These are phyloP conservation scores for Nepenthes gracilis DNA, from an alignment of 148 eudicot species.

Conservation along the genomic window DNA sequence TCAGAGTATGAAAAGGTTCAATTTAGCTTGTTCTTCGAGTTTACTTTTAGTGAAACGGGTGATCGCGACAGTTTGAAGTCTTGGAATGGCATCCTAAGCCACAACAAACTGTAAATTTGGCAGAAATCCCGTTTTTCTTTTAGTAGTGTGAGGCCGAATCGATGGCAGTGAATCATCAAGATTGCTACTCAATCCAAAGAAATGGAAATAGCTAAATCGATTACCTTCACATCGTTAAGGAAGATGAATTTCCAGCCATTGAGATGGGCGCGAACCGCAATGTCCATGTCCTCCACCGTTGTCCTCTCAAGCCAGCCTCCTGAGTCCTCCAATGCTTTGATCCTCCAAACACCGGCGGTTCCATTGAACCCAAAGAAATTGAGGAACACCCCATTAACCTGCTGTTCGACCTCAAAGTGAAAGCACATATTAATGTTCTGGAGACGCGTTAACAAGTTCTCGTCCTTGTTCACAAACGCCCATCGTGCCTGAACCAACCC, in stretches of 20 bases:
- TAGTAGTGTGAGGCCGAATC: no score
- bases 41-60: no score
- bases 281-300: conserved; percentile 80
- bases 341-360: conserved; percentile 89
- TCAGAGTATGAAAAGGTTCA: no score
- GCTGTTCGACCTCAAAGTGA: conserved; percentile 88
- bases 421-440: conserved; percentile 66
- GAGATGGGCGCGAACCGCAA: conserved; percentile 80
- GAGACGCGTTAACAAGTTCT: conserved; percentile 60
- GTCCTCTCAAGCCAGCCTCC: conserved; percentile 91
- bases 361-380: conserved; percentile 90
- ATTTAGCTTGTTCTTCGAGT: no score
- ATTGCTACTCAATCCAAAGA: not conserved
- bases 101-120: no score
- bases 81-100: no score
- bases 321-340: conserved; percentile 64
- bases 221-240: conserved; percentile 73
- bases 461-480: conserved; percentile 80
- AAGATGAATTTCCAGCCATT: conserved; percentile 74
- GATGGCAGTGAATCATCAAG: no score
- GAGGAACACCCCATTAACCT: conserved; percentile 65
- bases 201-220: not conserved
- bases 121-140: no score
- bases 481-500: conserved; percentile 86
- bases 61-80: no score